Conservation (phyloP, 1,284 basidiomycete species). For the Tremellales sp. region DNA sequence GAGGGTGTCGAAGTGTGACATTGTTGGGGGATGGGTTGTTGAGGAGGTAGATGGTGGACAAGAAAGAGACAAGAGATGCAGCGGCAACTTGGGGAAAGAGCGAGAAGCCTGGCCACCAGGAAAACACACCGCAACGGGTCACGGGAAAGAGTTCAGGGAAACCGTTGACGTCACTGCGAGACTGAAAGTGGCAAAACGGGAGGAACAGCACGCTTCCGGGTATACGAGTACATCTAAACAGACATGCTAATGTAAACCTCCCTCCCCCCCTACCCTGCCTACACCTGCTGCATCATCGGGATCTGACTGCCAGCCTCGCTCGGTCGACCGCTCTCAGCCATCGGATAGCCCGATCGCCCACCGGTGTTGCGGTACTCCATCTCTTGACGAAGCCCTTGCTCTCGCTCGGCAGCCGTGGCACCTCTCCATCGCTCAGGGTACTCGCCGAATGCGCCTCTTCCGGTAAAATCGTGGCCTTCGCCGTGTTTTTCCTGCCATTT, state of each 20-base stretch:
- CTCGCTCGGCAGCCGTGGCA: conserved; percentile 5
- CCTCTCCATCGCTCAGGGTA: conserved; percentile 35
- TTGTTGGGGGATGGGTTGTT: conserved; percentile 13
- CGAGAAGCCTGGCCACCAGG: no score
- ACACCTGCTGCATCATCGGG: conserved; percentile 18
- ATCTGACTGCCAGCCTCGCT: conserved; percentile 12
- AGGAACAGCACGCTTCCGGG: no score
- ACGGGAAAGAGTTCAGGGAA: no score
- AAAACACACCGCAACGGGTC: no score
- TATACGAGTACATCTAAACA: no score
- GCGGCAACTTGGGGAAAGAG: no score
- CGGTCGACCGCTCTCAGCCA: not conserved
- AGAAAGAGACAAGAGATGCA: no score
- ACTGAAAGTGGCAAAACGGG: no score
- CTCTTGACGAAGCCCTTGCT: conserved; percentile 20
- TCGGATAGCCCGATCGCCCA: conserved; percentile 1
- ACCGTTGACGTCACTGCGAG: no score
- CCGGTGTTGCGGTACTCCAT: conserved; percentile 27
- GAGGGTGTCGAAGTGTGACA: conserved; percentile 49
- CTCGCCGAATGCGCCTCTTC: conserved; percentile 30
- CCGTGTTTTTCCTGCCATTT: conserved; percentile 44
- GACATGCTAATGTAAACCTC: no score
- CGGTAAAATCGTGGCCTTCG: conserved; percentile 42
- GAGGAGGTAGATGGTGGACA: no score
- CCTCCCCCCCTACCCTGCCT: not conserved